Evolutionary conservation across 2,329 filamentous ascomycete species (phyloP).

Genomic region (Aspergillus sclerotialis): DNA sequence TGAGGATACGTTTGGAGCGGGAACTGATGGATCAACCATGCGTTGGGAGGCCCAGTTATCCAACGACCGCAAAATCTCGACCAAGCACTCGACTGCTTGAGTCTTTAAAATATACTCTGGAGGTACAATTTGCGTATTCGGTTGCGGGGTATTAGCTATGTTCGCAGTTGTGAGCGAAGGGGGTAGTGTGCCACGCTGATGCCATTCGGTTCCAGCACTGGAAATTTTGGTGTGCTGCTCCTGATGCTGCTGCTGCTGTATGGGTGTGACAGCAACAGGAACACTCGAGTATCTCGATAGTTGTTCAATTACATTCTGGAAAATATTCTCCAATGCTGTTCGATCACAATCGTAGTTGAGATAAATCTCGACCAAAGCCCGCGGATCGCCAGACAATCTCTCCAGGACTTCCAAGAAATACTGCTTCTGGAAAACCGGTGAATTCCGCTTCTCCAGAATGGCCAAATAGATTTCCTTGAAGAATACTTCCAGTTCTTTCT

Average conservation of each 20-base stretch:
- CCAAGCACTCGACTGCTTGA: constrained; percentile 76
- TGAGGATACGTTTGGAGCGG: constrained; percentile 38
- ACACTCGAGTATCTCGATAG: constrained; percentile 78
- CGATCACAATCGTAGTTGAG: constrained; percentile 98
- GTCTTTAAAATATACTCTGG: constrained; percentile 89
- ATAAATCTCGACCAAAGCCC: constrained; percentile 88
- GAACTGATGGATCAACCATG: constrained; percentile 48
- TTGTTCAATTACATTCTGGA: constrained; percentile 88
- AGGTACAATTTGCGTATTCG: constrained; percentile 59
- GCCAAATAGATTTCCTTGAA: constrained; percentile 95
- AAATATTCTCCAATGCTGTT: constrained; percentile 89
- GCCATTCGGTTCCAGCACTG: constrained; percentile 66
- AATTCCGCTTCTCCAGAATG: constrained; percentile 78
- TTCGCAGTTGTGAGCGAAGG: constrained; percentile 77
- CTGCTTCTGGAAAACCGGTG: constrained; percentile 83
- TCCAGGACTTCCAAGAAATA: constrained; percentile 83
- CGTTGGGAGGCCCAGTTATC: constrained; percentile 85
- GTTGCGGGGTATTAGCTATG: constrained; percentile 50
- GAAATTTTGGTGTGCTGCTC: constrained; percentile 62
- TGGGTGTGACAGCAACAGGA: constrained; percentile 65
- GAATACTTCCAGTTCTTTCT: constrained; percentile 97
- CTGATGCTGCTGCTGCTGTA: constrained; percentile 80
- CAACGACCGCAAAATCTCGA: constrained; percentile 80
- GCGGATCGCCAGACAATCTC: constrained; percentile 75
- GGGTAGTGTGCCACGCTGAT: constrained; percentile 74